phyloP scores from a whole-genome alignment of 2,329 filamentous ascomycete species.

The Fusarium nisikadoi region DNA sequence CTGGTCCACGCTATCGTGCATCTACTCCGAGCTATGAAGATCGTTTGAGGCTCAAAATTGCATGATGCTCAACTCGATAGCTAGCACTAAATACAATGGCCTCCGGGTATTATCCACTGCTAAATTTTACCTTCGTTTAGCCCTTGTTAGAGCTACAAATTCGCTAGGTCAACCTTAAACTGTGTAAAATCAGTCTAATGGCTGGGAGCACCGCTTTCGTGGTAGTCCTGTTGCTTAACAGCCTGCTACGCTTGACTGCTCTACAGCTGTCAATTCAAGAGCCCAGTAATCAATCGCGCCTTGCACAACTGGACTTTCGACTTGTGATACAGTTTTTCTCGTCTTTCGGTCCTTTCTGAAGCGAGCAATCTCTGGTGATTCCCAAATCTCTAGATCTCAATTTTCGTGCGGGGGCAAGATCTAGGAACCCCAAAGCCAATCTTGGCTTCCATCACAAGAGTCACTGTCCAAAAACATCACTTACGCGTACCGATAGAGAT shows the following conservation, averaged over 20 bases:
- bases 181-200: neutral
- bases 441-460: neutral
- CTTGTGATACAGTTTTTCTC: neutral
- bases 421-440: neutral
- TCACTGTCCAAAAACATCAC: neutral
- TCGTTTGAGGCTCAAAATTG: neutral
- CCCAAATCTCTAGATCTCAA: neutral
- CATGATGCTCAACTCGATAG: too few relatives aligned
- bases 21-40: neutral
- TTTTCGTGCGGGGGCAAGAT: neutral
- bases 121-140: too few relatives aligned
- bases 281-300: fast-evolving
- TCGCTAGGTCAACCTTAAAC: too few relatives aligned
- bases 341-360: neutral
- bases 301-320: too few relatives aligned
- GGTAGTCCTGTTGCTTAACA: fast-evolving
- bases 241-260: too few relatives aligned
- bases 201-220: neutral
- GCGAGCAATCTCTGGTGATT: neutral
- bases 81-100: too few relatives aligned
- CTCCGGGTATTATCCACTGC: too few relatives aligned
- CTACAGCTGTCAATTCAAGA: fast-evolving
- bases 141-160: too few relatives aligned
- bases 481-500: neutral
- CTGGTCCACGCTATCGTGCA: neutral